These are phyloP conservation scores for Aspergillus japonicus DNA, from an alignment of 2,329 filamentous ascomycete genomes.

Conservation along the genomic window DNA sequence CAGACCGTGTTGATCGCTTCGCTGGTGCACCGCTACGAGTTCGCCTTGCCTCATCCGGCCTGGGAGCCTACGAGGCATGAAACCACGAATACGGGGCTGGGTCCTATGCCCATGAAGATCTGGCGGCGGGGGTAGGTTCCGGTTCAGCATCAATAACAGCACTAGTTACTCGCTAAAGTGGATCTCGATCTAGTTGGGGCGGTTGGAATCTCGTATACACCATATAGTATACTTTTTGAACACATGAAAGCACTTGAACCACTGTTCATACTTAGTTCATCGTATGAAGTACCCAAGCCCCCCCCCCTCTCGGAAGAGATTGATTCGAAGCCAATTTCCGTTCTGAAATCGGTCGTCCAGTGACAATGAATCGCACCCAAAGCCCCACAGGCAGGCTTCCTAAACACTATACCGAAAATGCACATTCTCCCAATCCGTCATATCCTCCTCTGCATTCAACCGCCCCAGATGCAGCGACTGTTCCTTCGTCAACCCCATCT, in stretches of 20 bases:
- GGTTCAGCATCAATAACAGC: too few relatives aligned
- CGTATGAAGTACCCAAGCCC: too few relatives aligned
- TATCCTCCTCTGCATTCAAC: not conserved
- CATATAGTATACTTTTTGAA: too few relatives aligned
- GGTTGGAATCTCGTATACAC: too few relatives aligned
- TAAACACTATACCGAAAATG: not conserved
- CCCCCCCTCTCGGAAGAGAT: too few relatives aligned
- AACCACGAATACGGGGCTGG: constrained; percentile 17
- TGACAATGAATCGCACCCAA: too few relatives aligned
- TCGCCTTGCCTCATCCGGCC: constrained; percentile 31
- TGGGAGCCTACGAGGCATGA: constrained; percentile 29
- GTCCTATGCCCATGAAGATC: constrained; percentile 17
- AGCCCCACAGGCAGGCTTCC: not conserved
- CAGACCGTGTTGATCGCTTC: constrained; percentile 47
- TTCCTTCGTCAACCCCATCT: not conserved
- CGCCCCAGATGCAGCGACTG: not conserved
- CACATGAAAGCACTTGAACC: too few relatives aligned
- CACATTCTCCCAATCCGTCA: not conserved
- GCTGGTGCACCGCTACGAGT: constrained; percentile 46
- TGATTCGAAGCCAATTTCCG: too few relatives aligned
- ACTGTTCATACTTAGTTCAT: too few relatives aligned
- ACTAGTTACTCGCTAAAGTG: too few relatives aligned
- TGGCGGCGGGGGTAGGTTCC: not conserved
- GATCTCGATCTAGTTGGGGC: too few relatives aligned
- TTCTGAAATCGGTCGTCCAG: too few relatives aligned